Conservation (phyloP, 805 yeast species). For the Kluyveromyces wickerhamii region DNA sequence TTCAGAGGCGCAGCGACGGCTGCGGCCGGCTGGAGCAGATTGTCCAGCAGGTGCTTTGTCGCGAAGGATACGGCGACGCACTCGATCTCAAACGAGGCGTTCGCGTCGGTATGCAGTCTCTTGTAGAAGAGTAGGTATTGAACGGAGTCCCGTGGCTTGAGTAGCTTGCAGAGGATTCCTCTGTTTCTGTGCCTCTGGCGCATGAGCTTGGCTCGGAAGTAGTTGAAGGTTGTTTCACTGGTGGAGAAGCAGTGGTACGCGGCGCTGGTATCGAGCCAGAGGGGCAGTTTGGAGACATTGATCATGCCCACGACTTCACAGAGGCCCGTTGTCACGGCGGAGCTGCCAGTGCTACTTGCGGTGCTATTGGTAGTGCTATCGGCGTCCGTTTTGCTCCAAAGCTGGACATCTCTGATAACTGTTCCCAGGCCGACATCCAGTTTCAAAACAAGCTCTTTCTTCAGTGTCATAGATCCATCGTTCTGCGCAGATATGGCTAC, state of each 20-base stretch:
- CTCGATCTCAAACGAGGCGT: conserved; percentile 6
- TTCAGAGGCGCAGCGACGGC: conserved; percentile 5
- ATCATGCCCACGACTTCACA: conserved; percentile 8
- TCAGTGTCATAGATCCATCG: conserved; percentile 5
- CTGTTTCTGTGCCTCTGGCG: conserved; percentile 12
- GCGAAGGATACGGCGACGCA: conserved; percentile 6
- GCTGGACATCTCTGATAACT: conserved; percentile 21
- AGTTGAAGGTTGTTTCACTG: conserved; percentile 21
- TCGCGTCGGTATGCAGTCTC: conserved; percentile 1
- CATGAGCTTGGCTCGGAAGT: conserved; percentile 21
- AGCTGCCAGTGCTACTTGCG: too few species aligned
- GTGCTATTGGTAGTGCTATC: neutral
- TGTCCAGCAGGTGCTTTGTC: conserved; percentile 8
- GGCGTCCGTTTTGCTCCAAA: conserved; percentile 15
- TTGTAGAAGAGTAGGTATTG: conserved; percentile 1
- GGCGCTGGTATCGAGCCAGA: conserved; percentile 18
- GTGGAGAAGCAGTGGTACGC: conserved; percentile 17
- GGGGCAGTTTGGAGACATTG: conserved; percentile 18
- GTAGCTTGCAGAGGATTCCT: conserved; percentile 16
- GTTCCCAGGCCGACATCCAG: conserved; percentile 20
- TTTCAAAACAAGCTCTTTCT: conserved; percentile 9
- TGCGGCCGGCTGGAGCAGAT: neutral
- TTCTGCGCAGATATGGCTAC: too few species aligned
- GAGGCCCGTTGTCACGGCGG: neutral
- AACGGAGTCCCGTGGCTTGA: neutral